Evolutionary conservation across 2,329 filamentous ascomycete genomes (phyloP).

Genomic region (Fusarium nisikadoi): DNA sequence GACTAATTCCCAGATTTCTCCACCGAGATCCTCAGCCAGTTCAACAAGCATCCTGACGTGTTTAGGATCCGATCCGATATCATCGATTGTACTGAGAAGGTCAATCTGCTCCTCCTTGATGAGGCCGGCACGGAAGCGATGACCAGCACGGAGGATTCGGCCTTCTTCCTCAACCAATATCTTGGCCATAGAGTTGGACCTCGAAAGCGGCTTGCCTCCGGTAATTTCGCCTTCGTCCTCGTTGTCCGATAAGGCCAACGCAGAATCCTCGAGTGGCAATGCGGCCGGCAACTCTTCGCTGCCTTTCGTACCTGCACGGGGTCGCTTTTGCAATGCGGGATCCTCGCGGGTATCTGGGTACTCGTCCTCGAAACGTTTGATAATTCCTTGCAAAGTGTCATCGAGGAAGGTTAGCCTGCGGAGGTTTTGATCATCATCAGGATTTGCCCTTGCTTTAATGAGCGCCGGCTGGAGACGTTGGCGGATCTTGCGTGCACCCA

Average conservation of each 20-base stretch:
- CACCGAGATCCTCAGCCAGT: slow-evolving; percentile 71
- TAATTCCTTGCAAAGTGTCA: slow-evolving; percentile 87
- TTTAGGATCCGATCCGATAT: slow-evolving; percentile 61
- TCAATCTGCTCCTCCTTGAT: slow-evolving; percentile 64
- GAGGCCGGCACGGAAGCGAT: slow-evolving; percentile 65
- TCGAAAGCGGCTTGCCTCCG: slow-evolving; percentile 55
- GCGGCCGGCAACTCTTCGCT: slow-evolving; percentile 37
- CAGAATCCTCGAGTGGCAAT: slow-evolving; percentile 49
- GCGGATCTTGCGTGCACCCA: slow-evolving; percentile 89
- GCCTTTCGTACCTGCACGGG: slow-evolving; percentile 24
- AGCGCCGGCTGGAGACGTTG: slow-evolving; percentile 85
- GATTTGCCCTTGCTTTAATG: slow-evolving; percentile 74
- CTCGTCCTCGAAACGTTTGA: slow-evolving; percentile 94
- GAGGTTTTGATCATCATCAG: slow-evolving; percentile 79
- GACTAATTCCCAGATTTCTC: slow-evolving; percentile 66
- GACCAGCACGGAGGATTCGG: slow-evolving; percentile 64
- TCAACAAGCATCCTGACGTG: slow-evolving; percentile 66
- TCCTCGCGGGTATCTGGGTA: slow-evolving; percentile 84
- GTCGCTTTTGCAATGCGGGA: slow-evolving; percentile 21
- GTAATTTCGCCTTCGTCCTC: slow-evolving; percentile 62
- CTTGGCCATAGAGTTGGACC: slow-evolving; percentile 65
- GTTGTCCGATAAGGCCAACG: slow-evolving; percentile 56
- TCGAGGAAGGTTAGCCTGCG: slow-evolving; percentile 89
- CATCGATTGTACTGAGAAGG: slow-evolving; percentile 59
- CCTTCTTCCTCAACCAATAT: slow-evolving; percentile 68